phyloP scores from a whole-genome alignment of 2,329 filamentous ascomycete species.

The Xylariaceae sp. region DNA sequence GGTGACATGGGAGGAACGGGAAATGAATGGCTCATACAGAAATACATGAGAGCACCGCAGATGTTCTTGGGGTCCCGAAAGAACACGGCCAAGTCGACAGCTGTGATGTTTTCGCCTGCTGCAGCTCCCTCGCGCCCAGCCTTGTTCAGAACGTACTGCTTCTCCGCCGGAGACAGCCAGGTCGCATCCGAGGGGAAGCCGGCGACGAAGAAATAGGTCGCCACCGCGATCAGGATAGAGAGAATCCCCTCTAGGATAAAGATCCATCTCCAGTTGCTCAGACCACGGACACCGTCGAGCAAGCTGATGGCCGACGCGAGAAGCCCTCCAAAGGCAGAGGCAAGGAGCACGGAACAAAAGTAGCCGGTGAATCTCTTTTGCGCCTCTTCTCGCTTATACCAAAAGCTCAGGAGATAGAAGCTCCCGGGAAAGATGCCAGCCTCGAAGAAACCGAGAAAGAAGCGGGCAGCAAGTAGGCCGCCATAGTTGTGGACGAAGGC shows the following conservation, averaged over 20 bases:
- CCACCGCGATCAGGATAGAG: constrained; percentile 28
- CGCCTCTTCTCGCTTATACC: constrained; percentile 55
- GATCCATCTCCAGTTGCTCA: constrained; percentile 57
- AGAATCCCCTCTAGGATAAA: constrained; percentile 49
- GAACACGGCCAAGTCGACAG: constrained; percentile 9
- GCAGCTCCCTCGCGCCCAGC: constrained; percentile 1
- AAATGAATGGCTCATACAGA: constrained; percentile 18
- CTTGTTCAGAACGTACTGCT: constrained; percentile 24
- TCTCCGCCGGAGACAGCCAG: constrained; percentile 27
- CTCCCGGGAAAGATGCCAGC: constrained; percentile 49
- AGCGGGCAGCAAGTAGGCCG: constrained; percentile 42
- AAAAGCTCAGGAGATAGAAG: constrained; percentile 56
- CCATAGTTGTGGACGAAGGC: constrained; percentile 43
- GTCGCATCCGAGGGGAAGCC: constrained; percentile 19
- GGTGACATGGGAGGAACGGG: neutral
- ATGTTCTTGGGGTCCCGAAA: constrained; percentile 9
- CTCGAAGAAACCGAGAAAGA: constrained; percentile 48
- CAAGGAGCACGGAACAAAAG: constrained; percentile 47
- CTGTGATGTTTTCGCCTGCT: neutral
- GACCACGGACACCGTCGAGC: constrained; percentile 40
- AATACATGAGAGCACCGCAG: constrained; percentile 20
- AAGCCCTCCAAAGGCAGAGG: constrained; percentile 56
- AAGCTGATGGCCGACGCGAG: constrained; percentile 47
- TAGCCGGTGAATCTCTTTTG: constrained; percentile 57
- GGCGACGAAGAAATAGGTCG: constrained; percentile 27